Evolutionary conservation across 1,139 yeast species (phyloP), one percentile per base, ranked within the genome.

Genomic region (Lodderomyces theae): DNA sequence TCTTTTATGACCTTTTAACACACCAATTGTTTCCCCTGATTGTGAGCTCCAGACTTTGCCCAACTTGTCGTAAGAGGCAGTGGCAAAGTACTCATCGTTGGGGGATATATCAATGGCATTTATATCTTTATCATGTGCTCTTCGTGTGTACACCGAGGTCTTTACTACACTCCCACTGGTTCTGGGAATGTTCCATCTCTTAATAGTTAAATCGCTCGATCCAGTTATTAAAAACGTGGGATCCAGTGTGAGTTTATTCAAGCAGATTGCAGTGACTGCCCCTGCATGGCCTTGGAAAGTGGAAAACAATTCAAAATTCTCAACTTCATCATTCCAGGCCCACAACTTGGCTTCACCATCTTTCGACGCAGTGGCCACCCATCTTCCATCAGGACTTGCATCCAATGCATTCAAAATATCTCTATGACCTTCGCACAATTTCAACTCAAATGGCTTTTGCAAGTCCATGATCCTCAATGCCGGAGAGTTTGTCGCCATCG

Each of bases 91-190:
- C 49, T 83, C 85, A 61, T 92, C 95, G 55, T 90, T 89, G 10
- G 97, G 96, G 5, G 97, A 76, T 2, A 92, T 72, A 49, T 88
- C 96, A 39, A 94, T 66, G 3, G 94, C 79, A 56, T 92, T 94
- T 45, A 92, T 90, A 61, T 92, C 97, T 60, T 92, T 92, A 42
- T 92, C 98, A 61, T 92, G 99, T 0, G 97, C 98, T 56, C 92
- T 80, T 68, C 97, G 79, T 0, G 98, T 92, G 61, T 84, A 92
- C 35, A 80, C 84, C 3, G 96, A 82, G 1, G 75, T 67, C 43
- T 66, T 73, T 9, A 79, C 65, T 3, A 61, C 53, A 1, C 53
- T 46, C n/a, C 51, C 51, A 7, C 47, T 38, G 1, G 45, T 42
- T 3, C 55, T 58, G 12, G 89, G 94, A 23, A 87, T 73, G 38